Conservation (phyloP, 2,329 filamentous ascomycete species). For the Madurella mycetomatis region DNA sequence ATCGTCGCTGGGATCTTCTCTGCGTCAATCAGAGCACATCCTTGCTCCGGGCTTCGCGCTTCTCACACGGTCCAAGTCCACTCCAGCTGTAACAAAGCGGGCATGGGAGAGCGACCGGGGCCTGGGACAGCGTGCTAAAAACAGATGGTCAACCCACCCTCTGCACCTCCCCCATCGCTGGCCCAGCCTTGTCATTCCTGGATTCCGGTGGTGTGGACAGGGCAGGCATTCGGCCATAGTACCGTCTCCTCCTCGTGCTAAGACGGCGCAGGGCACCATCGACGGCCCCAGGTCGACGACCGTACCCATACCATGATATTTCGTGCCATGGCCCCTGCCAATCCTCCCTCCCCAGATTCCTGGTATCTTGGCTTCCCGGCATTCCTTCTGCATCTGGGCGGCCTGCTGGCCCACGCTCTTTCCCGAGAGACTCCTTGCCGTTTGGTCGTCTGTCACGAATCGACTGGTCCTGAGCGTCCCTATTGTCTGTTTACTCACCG, state of each 20-base stretch:
- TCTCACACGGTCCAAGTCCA: slow-evolving; percentile 18
- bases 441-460: slow-evolving; percentile 9
- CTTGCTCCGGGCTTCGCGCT: slow-evolving; percentile 13
- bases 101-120: slow-evolving; percentile 18
- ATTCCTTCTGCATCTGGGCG: slow-evolving; percentile 12
- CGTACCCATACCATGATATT: slow-evolving; percentile 6
- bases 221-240: slow-evolving; percentile 10
- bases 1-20: slow-evolving; percentile 18
- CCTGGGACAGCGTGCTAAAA: slow-evolving; percentile 23
- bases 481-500: slow-evolving; percentile 14
- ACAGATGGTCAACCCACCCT: slow-evolving; percentile 18
- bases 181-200: slow-evolving; percentile 20
- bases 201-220: slow-evolving; percentile 23
- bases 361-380: slow-evolving; percentile 16
- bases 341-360: slow-evolving; percentile 11
- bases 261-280: slow-evolving; percentile 1
- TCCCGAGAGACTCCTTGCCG: slow-evolving; percentile 10
- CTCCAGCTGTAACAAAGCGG: slow-evolving; percentile 16
- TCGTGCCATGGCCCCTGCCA: slow-evolving; percentile 12
- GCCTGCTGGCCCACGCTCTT: slow-evolving; percentile 11
- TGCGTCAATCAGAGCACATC: slow-evolving; percentile 17
- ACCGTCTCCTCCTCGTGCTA: slow-evolving; percentile 2
- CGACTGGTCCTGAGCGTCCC: slow-evolving; percentile 17
- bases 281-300: slow-evolving; percentile 1
- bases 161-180: slow-evolving; percentile 16